Evolutionary conservation across 164 flowering plant species (phyloP), one percentile per base, ranked within the genome.

Genomic region (Saururus chinensis): DNA sequence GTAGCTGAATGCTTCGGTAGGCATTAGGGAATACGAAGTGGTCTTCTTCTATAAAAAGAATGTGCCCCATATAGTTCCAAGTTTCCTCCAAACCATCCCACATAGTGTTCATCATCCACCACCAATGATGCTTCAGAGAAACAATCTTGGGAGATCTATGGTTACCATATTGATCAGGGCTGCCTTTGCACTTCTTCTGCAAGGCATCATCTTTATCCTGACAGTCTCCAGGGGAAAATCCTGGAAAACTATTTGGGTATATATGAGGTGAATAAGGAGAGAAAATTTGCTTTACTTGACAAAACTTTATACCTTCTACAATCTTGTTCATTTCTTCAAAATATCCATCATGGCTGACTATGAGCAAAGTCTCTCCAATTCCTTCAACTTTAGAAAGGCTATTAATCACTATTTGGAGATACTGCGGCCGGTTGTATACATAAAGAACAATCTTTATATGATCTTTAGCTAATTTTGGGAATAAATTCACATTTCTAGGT

Each of bases 21-120:
- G 96, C 98, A 77, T 92, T 89, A 0, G 96, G 98, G 59, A 79
- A 86, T 24, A 89, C 81, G 68, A 74, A 89, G 68, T 92, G 98
- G 67, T 92, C 98, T 58, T 92, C 98, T 71, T 92, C 98, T 35
- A 92, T 85, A 74, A 92, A 92, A 61, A 92, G 84, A 68, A 92
- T 82, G 75, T 92, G 89, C 21, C 92, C 92, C 0, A 66, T 56
- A 30, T 84, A 87, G 19, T 51, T 65, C 65, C 60, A 59, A 4
- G 89, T 88, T 76, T 92, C 98, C 64, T 76, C 71, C 81, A 92
- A 68, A 26, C 93, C 89, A 76, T 92, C 93, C 98, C 96, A 92
- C 40, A 92, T 89, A 0, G 93, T 88, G 71, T 89, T 92, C 98
- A 92, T 92, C 98, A 89, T 89, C 98, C 98, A 92, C 98, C 98